Evolutionary conservation across 768 basidiomycete species (phyloP), one percentile per base, ranked within the genome.

Genomic region (Leucocoprinus sp.): DNA sequence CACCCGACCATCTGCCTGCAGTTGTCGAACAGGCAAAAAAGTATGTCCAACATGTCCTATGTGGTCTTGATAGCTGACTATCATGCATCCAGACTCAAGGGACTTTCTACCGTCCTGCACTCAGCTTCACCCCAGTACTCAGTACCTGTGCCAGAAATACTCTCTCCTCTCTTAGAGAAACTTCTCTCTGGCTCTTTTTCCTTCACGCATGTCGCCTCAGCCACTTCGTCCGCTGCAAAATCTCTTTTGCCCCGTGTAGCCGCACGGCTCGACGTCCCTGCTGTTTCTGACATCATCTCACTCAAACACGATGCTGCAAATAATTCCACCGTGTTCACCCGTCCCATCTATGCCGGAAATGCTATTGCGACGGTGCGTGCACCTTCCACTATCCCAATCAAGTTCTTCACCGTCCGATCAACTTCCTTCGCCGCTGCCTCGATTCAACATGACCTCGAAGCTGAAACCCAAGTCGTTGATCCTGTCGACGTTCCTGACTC

Each of bases 311-410:
- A 90, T 56, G 45, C 64, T 22, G 62, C 81, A 2, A 78, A 80
- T 26, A 82, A 84, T 52, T 75, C 71, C 55, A 91, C 90, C 29
- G 89, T 81, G 1, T 98, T 93, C 62, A 82, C 86, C 4, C 86
- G 95, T 19, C 92, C 91, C 21, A 96, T 98, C 56, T 98, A 99
- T 56, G 96, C 96, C 18, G 96, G 96, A 39, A 98, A 98, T 58
- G 96, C 96, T 36, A 91, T 98, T 45, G 77, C 93, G 19, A 95
- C 93, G 34, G 83, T 99, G 54, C 81, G 82, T 49, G 87, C 86
- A 0, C 69, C 81, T 0, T 75, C 78, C n/a, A 75, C 75, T 42
- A 74, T 96, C 56, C 74, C 77, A 23, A 65, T 93, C 68, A 98
- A 98, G 63, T 80, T 99, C 62, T 91, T 98, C 66, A 96, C 95